Evolutionary conservation across 2,329 filamentous ascomycete genomes (phyloP).

Genomic region (Cladophialophora yegresii): DNA sequence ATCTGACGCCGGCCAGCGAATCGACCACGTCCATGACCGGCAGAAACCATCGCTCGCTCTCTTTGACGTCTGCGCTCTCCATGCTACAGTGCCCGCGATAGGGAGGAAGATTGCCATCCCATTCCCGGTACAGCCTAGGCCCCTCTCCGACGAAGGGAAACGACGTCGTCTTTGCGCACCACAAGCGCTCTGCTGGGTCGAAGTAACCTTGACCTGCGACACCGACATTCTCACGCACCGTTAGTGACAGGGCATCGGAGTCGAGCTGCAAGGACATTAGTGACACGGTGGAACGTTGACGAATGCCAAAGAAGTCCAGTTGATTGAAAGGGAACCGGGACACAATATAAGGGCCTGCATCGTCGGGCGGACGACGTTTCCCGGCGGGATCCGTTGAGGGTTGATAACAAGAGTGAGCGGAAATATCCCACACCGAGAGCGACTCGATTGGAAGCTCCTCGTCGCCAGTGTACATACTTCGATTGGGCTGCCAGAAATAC

Average conservation of each 20-base stretch:
- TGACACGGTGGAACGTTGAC: conserved; percentile 55
- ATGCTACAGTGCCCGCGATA: conserved; percentile 47
- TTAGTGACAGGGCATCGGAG: conserved; percentile 50
- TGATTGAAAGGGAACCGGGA: conserved; percentile 54
- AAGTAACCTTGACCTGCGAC: conserved; percentile 54
- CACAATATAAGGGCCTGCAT: conserved; percentile 50
- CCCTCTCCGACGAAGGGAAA: conserved; percentile 57
- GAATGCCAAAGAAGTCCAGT: conserved; percentile 56
- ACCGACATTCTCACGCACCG: conserved; percentile 59
- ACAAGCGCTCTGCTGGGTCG: conserved; percentile 43
- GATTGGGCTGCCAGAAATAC: conserved; percentile 63
- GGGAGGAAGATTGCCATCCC: conserved; percentile 50
- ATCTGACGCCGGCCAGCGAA: conserved; percentile 39
- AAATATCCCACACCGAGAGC: conserved; percentile 63
- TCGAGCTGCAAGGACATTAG: conserved; percentile 57
- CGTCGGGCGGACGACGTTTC: conserved; percentile 41
- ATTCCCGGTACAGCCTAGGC: conserved; percentile 54
- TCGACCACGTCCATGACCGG: conserved; percentile 45
- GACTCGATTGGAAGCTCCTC: conserved; percentile 61
- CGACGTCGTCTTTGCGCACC: conserved; percentile 54
- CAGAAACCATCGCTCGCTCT: conserved; percentile 42
- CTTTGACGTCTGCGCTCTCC: conserved; percentile 40
- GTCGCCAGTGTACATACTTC: conserved; percentile 55
- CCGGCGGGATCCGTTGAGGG: conserved; percentile 55
- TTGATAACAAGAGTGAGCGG: conserved; percentile 51